Base-by-base conservation (phyloP, 768 basidiomycete species). In the Termitomyces titanicus region DNA sequence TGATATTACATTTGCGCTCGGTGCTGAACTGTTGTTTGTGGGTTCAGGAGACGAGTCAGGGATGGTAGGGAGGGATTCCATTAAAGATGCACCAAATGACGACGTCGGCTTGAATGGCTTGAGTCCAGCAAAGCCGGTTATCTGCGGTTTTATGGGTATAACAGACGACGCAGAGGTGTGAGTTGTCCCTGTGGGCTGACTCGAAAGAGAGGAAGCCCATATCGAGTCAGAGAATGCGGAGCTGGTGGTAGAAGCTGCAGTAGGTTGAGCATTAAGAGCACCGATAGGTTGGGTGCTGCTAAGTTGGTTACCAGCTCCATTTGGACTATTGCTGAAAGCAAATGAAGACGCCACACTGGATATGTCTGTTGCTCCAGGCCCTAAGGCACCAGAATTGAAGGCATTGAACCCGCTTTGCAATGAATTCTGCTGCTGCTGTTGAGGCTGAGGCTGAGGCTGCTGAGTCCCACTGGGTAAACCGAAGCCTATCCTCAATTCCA, bases 61-160 rank as follows among this genome's bases (percentile, higher is more conserved):
- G 52, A 92, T 83, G 5, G 91, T 76, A 2, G 93, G 93, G 35
- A 94, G 70, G 3, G 83, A 80, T 48, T 88, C 88, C 56, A 94
- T 63, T 38, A 94, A 66, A 15, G 84, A 82, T 33, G 88, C 84
- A 29, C 92, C 92, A 65, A 94, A 94, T 39, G 81, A 85, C 2
- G 86, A 88, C 2, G 85, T 79, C 2, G 92, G 92, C 64, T 92
- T 91, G 77, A 94, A 94, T 6, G 88, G 82, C 65, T 88, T 91
- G 60, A 92, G 67, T 5, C 85, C 86, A 24, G 78, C 74, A 38
- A 81, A 77, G 3, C 81, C 81, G 17, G 80, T 82, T 25, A 73
- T 59, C 50, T 83, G 81, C 5, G 79, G 66, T 54, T 76, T 74
- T 31, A 81, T 48, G 9, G 68, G 63, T 11, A 66, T 55, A 5